Evolutionary conservation across 306 rosid species (phyloP).

Genomic region (Vigna radiata): DNA sequence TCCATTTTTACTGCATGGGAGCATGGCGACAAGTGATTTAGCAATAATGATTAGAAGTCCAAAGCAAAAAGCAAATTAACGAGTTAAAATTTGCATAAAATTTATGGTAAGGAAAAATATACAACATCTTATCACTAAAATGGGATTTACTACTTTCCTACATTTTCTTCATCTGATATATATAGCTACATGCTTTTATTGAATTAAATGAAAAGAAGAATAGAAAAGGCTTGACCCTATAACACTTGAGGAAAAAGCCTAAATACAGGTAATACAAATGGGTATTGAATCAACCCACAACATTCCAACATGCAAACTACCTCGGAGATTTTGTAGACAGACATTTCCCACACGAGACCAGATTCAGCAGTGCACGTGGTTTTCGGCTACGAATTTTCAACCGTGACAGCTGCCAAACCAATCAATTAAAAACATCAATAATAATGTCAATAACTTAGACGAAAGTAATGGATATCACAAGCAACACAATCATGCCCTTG

Average conservation of each 20-base stretch:
- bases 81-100: constrained; percentile 33
- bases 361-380: constrained; percentile 77
- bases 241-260: constrained; percentile 58
- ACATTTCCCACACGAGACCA: constrained; percentile 90
- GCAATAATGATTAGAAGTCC: too few relatives aligned
- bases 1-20: constrained; percentile 14
- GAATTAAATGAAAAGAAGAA: constrained; percentile 45
- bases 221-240: constrained; percentile 52
- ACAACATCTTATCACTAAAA: constrained; percentile 49
- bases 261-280: constrained; percentile 61
- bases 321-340: constrained; percentile 80
- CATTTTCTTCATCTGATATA: constrained; percentile 51
- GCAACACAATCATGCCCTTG: constrained; percentile 24
- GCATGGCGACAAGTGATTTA: neutral
- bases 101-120: constrained; percentile 46
- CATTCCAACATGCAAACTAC: constrained; percentile 50
- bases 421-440: constrained; percentile 43
- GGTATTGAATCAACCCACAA: constrained; percentile 54
- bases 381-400: constrained; percentile 68
- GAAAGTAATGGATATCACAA: neutral
- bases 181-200: constrained; percentile 60
- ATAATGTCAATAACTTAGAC: neutral
- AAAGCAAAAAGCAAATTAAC: too few relatives aligned
- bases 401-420: constrained; percentile 85
- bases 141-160: constrained; percentile 50